phyloP scores from a whole-genome alignment of 2,329 filamentous ascomycete species.

The Parastagonospora nodorum region DNA sequence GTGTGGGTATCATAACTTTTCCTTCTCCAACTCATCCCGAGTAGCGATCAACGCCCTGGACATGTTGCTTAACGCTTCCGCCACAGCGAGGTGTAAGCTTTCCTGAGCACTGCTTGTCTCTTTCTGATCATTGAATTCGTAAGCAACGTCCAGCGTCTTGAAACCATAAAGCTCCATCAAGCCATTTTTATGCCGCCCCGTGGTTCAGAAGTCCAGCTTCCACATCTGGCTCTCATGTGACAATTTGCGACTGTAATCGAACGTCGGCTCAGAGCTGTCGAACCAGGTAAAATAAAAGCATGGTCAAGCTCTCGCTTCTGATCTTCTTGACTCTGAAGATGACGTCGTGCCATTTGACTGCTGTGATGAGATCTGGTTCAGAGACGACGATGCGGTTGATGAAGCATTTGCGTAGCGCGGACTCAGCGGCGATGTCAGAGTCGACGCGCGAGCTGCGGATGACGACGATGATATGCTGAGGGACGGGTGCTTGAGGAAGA shows the following conservation, averaged over 20 bases:
- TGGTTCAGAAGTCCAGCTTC: no score
- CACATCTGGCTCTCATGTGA: neutral
- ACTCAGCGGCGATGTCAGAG: neutral
- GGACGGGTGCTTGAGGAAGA: conserved; percentile 31
- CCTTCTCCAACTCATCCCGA: no score
- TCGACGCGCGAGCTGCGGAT: neutral
- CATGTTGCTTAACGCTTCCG: no score
- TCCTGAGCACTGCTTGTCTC: no score
- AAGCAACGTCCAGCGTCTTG: no score
- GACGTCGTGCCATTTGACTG: conserved; percentile 30
- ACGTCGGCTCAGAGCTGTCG: conserved; percentile 34
- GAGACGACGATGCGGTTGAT: conserved; percentile 33
- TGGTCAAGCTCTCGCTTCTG: conserved; percentile 23
- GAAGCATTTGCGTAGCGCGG: conserved; percentile 18
- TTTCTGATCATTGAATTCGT: no score
- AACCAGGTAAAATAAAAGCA: conserved; percentile 23
- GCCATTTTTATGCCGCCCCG: no score
- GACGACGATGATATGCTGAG: conserved; percentile 6
- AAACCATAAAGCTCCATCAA: no score
- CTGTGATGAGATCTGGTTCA: conserved; percentile 28
- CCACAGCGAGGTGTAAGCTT: no score
- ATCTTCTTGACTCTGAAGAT: conserved; percentile 31
- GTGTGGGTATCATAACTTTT: no score
- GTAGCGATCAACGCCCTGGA: no score
- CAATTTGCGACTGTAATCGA: conserved; percentile 33